A percentile compares a stretch with the other conserved stretches of the same genome.
These are phyloP conservation scores for Lecanicillium sp. DNA, from an alignment of 2,329 filamentous ascomycete genomes.

Conservation along the genomic window DNA sequence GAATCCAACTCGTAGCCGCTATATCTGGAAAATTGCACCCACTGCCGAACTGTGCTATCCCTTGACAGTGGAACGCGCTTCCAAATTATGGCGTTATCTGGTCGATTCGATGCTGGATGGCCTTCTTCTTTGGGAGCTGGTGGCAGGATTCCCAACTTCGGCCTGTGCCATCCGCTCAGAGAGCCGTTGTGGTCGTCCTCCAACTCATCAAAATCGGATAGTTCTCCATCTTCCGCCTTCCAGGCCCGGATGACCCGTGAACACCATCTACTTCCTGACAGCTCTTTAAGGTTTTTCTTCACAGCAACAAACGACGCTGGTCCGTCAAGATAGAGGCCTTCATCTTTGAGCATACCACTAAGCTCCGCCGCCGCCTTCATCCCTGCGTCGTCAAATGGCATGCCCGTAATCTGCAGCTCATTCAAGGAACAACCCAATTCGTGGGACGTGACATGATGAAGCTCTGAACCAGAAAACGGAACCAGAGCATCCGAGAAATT, in stretches of 20 bases:
- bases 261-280: conserved; percentile 30
- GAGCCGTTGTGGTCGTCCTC: conserved; percentile 16
- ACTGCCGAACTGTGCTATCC: conserved; percentile 32
- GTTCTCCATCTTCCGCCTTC: conserved; percentile 20
- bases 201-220: conserved; percentile 16
- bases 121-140: conserved; percentile 32
- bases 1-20: conserved; percentile 28
- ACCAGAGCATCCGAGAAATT: conserved; percentile 42
- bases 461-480: conserved; percentile 34
- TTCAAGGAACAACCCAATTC: conserved; percentile 45
- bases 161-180: conserved; percentile 17
- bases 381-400: conserved; percentile 41
- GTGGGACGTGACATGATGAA: conserved; percentile 45
- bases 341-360: conserved; percentile 43
- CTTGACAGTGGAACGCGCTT: conserved; percentile 37
- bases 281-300: conserved; percentile 28
- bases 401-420: conserved; percentile 43
- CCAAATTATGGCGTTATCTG: conserved; percentile 40
- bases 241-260: conserved; percentile 38
- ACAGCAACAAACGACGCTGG: conserved; percentile 34
- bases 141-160: conserved; percentile 25
- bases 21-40: conserved; percentile 37
- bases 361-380: conserved; percentile 38
- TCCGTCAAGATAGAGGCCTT: conserved; percentile 41
- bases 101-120: conserved; percentile 31